Conservation (phyloP, 108 stramenopile species). For the Pseudonitzschia multistriata region DNA sequence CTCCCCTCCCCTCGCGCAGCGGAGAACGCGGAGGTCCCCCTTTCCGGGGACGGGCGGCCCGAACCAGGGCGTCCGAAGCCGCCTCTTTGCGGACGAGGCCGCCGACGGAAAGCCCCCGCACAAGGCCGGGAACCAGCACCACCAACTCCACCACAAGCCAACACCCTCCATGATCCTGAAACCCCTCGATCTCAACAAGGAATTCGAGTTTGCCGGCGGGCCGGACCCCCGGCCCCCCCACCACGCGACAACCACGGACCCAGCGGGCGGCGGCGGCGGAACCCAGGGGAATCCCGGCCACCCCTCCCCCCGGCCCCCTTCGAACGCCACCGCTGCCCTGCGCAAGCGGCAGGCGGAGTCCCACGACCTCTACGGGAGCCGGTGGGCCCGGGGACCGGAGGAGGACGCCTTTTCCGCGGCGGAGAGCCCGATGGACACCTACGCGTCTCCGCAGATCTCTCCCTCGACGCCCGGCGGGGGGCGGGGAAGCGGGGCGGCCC, state of each 20-base stretch:
- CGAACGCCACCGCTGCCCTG: background rate
- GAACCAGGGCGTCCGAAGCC: background rate
- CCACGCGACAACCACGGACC: background rate
- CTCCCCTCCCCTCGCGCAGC: slow-evolving; percentile 13
- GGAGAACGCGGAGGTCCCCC: background rate
- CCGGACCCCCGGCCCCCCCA: background rate
- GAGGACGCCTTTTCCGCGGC: slow-evolving; percentile 7
- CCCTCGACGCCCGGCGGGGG: slow-evolving; percentile 4
- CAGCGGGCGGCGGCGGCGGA: too few species aligned
- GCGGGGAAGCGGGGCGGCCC: background rate
- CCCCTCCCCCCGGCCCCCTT: background rate
- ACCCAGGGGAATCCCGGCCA: background rate
- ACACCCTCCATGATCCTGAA: slow-evolving; percentile 20
- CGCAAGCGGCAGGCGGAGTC: slow-evolving; percentile 20
- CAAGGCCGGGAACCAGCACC: background rate
- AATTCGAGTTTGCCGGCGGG: background rate
- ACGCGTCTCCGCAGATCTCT: slow-evolving; percentile 24
- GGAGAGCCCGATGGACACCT: slow-evolving; percentile 30
- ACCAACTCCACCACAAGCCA: background rate
- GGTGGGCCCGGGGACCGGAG: background rate
- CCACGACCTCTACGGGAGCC: slow-evolving; percentile 11
- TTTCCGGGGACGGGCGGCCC: background rate
- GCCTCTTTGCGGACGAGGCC: slow-evolving; percentile 26
- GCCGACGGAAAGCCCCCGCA: background rate
- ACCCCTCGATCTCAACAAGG: slow-evolving; percentile 33